Evolutionary conservation across 1,284 basidiomycete species (phyloP), one percentile per base, ranked within the genome.

Genomic region (Pholiota adiposa): DNA sequence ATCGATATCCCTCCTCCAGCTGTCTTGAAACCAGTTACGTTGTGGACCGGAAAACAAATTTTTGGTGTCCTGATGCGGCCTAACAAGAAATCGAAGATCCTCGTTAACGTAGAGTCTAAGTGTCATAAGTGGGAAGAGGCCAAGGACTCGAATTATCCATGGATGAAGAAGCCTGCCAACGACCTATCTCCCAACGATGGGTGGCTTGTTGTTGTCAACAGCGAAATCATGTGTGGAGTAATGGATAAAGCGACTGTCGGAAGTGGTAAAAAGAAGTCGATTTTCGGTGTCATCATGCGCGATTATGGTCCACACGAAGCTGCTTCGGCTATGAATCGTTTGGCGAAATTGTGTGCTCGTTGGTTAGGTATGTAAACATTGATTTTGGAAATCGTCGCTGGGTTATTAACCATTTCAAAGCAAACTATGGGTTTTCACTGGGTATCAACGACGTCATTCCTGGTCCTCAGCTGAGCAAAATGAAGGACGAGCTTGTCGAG

Each of bases 391-490:
- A 12, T 8, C 59, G 27, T 57, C 44, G 23, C 19, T 54, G 34
- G 62, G 1, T 19, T 25, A 2, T 14, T 50, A 33, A 44, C n/a
- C 29, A n/a, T 7, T 36, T 21, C 33, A 18, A 31, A 94, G 96
- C 96, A 4, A 99, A 98, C 75, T 93, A 92, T 69, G 97, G 97
- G 1, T 99, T 99, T 78, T 99, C 97, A 21, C 83, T 99, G 36
- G 97, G 97, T 44, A 99, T 99, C 77, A 97, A 94, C 77, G 97
- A 99, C 70, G 97, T 99, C 63, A 99, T 97, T 63, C 97, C 97
- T 14, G 97, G 97, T 6, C 91, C 90, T 1, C 83, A 86, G 50
- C 82, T 99, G 21, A 86, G 88, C 18, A 77, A 73, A 6, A 87
- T 90, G 76, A 99, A 99, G 77, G 93, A 98, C 63, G 76, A 76